Evolutionary conservation across 1,284 basidiomycete genomes (phyloP), one percentile per base, ranked within the genome.

Genomic region (Meripilus lineatus): DNA sequence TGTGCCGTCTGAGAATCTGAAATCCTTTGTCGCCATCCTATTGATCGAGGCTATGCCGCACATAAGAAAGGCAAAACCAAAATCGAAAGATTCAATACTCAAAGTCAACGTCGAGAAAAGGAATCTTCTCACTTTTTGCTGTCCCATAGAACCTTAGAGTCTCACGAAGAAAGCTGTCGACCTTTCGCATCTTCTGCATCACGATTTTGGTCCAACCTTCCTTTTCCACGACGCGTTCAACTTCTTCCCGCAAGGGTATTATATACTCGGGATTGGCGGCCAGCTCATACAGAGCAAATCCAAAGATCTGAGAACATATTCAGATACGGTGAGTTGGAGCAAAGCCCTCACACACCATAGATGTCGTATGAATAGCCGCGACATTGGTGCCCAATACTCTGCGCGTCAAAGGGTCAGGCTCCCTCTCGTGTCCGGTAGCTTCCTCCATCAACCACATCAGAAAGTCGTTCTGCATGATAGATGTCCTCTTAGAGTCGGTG

Each of bases 121-220:
- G 22, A 20, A 17, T 18, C 28, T 14, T 11, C 3, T 58, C 62
- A 39, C 52, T 64, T 66, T 30, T 14, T 26, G 43, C 49, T 4
- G 63, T 38, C 0, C 64, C 62, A 28, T 63, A 55, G 14, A 65
- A 46, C 11, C 74, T 61, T 44, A 67, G 65, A 2, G 68, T 67
- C 53, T 78, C 75, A 36, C 70, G 67, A 40, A 79, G 48, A 52
- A 79, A 75, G 49, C 74, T 77, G 49, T 79, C 75, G 14, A 78
- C 50, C 43, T 72, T 71, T 45, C 59, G 56, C 68, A 78, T 68
- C 44, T 71, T 72, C 8, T 51, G 55, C 33, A 78, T 55, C 0
- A 68, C 58, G 0, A 53, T 51, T 50, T 74, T 75, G 0, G 65
- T 69, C 70, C 74, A 74, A 10, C 74, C 73, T 17, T 74, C 63